These are phyloP conservation scores for Leccinum pseudoinsigne DNA, from an alignment of 1,284 basidiomycete genomes.

Conservation along the genomic window DNA sequence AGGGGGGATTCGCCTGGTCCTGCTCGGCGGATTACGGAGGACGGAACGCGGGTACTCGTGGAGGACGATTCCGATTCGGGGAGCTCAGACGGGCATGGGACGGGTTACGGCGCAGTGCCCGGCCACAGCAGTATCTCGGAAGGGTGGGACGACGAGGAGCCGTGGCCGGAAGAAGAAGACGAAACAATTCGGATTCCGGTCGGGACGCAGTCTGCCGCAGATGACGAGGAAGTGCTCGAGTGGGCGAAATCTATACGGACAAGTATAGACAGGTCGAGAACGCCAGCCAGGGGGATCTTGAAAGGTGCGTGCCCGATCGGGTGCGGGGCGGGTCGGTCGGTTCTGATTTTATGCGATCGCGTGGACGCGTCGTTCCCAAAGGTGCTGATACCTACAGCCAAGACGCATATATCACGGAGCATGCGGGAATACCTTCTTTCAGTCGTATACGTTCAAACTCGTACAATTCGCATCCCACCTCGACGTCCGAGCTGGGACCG, in stretches of 20 bases:
- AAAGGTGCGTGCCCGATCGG: constrained; percentile 64
- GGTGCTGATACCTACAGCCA: constrained; percentile 68
- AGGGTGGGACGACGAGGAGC: constrained; percentile 72
- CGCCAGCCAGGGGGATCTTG: constrained; percentile 83
- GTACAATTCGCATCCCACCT: constrained; percentile 61
- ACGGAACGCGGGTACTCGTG: constrained; percentile 64
- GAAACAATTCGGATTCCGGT: constrained; percentile 63
- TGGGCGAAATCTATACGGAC: constrained; percentile 72
- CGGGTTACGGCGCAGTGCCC: constrained; percentile 24
- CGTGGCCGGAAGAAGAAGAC: constrained; percentile 65
- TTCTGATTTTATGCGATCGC: constrained; percentile 3
- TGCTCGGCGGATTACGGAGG: constrained; percentile 55
- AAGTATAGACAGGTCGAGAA: constrained; percentile 61
- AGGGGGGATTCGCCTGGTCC: constrained; percentile 44
- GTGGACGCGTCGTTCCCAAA: constrained; percentile 24
- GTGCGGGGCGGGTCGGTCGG: constrained; percentile 3
- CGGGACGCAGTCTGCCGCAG: constrained; percentile 37
- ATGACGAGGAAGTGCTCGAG: constrained; percentile 62
- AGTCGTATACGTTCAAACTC: constrained; percentile 75
- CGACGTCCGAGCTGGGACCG: constrained; percentile 61
- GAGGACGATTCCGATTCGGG: constrained; percentile 70
- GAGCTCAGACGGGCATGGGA: constrained; percentile 46
- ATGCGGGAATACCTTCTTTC: constrained; percentile 40
- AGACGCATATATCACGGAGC: constrained; percentile 47
- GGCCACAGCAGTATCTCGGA: constrained; percentile 44